Percentiles rank a stretch among this genome's conserved stretches.
These are phyloP conservation scores for Phytophthora palmivora DNA, from an alignment of 352 stramenopile species.

Conservation along the genomic window DNA sequence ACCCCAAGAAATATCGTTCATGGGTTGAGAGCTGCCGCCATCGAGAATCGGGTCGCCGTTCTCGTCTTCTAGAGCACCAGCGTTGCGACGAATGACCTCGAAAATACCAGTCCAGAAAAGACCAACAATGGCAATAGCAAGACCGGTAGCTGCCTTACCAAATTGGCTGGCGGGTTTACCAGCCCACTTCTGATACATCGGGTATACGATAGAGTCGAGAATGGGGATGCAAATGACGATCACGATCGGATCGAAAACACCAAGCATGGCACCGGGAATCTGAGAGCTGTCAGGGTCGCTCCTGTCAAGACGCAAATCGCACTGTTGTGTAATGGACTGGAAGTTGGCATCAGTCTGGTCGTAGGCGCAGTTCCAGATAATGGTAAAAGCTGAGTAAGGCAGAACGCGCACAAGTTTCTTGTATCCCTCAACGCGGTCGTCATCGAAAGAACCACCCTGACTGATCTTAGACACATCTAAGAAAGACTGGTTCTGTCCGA, in stretches of 20 bases:
- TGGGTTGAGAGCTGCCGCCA: slow-evolving; percentile 38
- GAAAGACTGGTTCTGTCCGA: slow-evolving; percentile 42
- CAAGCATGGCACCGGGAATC: slow-evolving; percentile 62
- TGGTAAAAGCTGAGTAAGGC: slow-evolving; percentile 60
- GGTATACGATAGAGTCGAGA: slow-evolving; percentile 50
- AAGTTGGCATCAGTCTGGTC: slow-evolving; percentile 73
- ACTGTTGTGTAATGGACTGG: slow-evolving; percentile 78
- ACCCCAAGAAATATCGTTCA: no score
- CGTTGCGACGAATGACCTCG: slow-evolving; percentile 61
- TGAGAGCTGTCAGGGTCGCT: slow-evolving; percentile 49
- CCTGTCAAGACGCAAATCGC: slow-evolving; percentile 56
- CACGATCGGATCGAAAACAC: slow-evolving; percentile 43
- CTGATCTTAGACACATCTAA: slow-evolving; percentile 49
- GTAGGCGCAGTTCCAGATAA: slow-evolving; percentile 70
- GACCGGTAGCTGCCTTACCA: slow-evolving; percentile 39
- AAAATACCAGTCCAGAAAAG: slow-evolving; percentile 57
- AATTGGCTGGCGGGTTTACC: slow-evolving; percentile 43
- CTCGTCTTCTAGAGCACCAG: slow-evolving; percentile 40
- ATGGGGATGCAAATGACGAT: slow-evolving; percentile 52
- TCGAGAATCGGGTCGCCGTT: slow-evolving; percentile 50
- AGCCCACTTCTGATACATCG: slow-evolving; percentile 38
- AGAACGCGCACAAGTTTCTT: no score
- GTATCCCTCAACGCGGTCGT: slow-evolving; percentile 52
- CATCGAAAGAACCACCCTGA: slow-evolving; percentile 45
- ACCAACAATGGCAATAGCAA: slow-evolving; percentile 37